Evolutionary conservation across 2,329 filamentous ascomycete genomes (phyloP).

Genomic region (Beauveria caledonica): DNA sequence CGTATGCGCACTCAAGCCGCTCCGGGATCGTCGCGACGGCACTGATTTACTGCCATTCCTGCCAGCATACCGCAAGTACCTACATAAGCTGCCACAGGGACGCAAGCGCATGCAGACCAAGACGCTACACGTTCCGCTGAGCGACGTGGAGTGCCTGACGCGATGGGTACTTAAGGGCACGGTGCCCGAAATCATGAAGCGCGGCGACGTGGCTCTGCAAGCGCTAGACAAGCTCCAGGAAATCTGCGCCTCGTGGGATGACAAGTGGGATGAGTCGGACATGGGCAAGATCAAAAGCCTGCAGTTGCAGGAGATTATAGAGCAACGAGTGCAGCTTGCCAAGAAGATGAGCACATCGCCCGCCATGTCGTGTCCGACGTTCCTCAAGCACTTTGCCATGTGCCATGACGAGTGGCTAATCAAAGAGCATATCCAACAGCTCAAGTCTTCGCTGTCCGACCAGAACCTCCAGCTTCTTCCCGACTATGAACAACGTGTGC

Average conservation of each 20-base stretch:
- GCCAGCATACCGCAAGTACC: constrained; percentile 56
- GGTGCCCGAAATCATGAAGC: constrained; percentile 49
- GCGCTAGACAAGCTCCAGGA: constrained; percentile 62
- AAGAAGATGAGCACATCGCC: constrained; percentile 54
- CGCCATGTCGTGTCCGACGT: constrained; percentile 64
- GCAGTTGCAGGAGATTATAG: constrained; percentile 68
- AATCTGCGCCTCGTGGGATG: constrained; percentile 66
- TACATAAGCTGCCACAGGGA: constrained; percentile 58
- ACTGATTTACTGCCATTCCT: constrained; percentile 85
- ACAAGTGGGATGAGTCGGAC: constrained; percentile 77
- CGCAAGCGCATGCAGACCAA: constrained; percentile 62
- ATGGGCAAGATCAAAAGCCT: constrained; percentile 77
- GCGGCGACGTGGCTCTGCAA: constrained; percentile 37
- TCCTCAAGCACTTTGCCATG: constrained; percentile 92
- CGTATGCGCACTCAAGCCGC: constrained; percentile 67
- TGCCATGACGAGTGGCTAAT: constrained; percentile 95
- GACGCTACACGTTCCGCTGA: constrained; percentile 60
- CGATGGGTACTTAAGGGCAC: constrained; percentile 54
- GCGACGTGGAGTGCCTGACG: constrained; percentile 79
- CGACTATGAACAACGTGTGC: constrained; percentile 91
- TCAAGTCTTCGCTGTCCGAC: constrained; percentile 86
- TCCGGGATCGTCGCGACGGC: constrained; percentile 61
- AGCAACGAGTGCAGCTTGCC: constrained; percentile 59
- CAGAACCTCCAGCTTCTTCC: constrained; percentile 93
- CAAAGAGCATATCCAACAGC: constrained; percentile 80